Conservation (phyloP, 768 basidiomycete species). For the Hortiboletus flavorubellus region DNA sequence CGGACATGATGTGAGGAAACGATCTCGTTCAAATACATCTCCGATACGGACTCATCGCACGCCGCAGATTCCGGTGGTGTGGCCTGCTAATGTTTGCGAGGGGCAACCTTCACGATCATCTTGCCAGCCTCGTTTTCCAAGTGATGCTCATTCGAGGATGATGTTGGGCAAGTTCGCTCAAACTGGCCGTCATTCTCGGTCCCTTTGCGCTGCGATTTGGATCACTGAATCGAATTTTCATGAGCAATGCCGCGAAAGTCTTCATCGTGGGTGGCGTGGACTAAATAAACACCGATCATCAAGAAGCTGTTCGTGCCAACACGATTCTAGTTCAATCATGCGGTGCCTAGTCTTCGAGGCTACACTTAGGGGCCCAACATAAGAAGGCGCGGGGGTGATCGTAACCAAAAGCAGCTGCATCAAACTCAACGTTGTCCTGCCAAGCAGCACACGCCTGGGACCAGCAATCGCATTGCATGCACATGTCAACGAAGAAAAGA, state of each 20-base stretch:
- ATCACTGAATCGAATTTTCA: neutral
- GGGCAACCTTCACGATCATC: neutral
- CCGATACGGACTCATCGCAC: neutral
- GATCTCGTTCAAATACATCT: neutral
- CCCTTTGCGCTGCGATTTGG: neutral
- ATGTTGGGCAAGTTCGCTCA: neutral
- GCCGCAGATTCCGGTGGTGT: neutral
- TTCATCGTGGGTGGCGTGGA: neutral
- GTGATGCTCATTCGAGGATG: neutral
- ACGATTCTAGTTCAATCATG: neutral
- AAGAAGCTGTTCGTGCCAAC: constrained; percentile 1
- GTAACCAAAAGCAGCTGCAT: neutral
- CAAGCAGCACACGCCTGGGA: neutral
- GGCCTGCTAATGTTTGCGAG: neutral
- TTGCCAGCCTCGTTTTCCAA: neutral
- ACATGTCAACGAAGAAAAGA: no score
- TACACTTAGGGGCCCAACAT: no score
- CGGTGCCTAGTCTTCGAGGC: neutral
- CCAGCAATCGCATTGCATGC: neutral
- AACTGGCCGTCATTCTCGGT: neutral
- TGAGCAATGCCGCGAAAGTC: neutral
- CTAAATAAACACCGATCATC: constrained; percentile 3
- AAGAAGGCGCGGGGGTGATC: neutral
- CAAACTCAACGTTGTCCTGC: constrained; percentile 3
- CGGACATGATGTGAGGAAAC: neutral